Evolutionary conservation across 164 flowering plant genomes (phyloP).

Genomic region (Buxus sempervirens): DNA sequence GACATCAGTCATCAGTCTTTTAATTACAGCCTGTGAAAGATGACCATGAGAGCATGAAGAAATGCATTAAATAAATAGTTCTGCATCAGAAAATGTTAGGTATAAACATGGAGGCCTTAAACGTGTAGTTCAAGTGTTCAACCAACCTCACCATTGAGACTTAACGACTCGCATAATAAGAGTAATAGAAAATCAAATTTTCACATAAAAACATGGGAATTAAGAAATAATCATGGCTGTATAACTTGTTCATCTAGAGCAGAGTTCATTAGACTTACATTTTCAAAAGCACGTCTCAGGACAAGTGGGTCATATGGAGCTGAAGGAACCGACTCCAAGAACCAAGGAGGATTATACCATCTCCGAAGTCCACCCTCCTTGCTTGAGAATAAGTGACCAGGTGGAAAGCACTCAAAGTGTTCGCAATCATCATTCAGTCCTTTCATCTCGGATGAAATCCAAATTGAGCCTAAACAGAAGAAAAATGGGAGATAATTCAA

Average conservation of each 20-base stretch:
- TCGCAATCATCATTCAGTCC: slow-evolving; percentile 92
- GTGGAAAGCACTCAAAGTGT: slow-evolving; percentile 82
- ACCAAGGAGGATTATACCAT: slow-evolving; percentile 94
- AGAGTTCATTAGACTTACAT: slow-evolving; percentile 33
- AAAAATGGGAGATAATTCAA: not conserved
- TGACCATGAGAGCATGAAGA: not conserved
- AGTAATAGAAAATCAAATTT: no score
- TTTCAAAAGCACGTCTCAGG: slow-evolving; percentile 74
- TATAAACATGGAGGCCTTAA: no score
- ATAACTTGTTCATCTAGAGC: no score
- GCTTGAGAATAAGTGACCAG: slow-evolving; percentile 93
- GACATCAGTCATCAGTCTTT: slow-evolving; percentile 95
- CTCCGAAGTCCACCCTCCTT: slow-evolving; percentile 59
- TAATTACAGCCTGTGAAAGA: slow-evolving; percentile 67
- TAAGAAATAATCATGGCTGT: no score
- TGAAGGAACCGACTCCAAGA: slow-evolving; percentile 68
- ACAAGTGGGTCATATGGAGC: slow-evolving; percentile 82
- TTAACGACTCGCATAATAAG: no score
- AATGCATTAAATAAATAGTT: not conserved
- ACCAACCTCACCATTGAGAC: no score
- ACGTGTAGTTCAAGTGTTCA: no score
- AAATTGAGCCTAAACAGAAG: slow-evolving; percentile 58
- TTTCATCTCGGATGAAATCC: slow-evolving; percentile 91
- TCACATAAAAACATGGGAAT: no score
- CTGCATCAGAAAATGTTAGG: not conserved